Evolutionary conservation across 2,329 filamentous ascomycete species (phyloP).

Genomic region (Penicillium sp.): DNA sequence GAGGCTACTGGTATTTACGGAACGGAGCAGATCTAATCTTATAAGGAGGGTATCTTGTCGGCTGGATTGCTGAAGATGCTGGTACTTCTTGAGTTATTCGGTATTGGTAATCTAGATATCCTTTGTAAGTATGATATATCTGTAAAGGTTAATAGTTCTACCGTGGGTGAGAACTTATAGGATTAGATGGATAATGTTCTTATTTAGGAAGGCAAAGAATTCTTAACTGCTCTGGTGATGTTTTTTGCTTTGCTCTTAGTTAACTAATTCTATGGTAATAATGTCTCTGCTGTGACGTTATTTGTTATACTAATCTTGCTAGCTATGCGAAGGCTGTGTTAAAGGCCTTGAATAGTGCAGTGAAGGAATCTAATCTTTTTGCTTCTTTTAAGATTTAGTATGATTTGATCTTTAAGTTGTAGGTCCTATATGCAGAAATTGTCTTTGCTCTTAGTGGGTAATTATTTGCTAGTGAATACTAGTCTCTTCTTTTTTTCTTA

Average conservation of each 20-base stretch:
- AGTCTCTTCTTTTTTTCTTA: constrained; percentile 33
- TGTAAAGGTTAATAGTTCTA: constrained; percentile 36
- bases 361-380: constrained; percentile 27
- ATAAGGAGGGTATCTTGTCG: constrained; percentile 62
- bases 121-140: constrained; percentile 32
- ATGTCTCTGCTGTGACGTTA: constrained; percentile 20
- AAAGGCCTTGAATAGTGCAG: constrained; percentile 29
- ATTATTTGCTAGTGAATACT: constrained; percentile 27
- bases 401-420: constrained; percentile 30
- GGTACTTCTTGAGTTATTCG: constrained; percentile 63
- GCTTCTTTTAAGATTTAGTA: constrained; percentile 29
- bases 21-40: constrained; percentile 31
- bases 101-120: constrained; percentile 54
- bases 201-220: constrained; percentile 17
- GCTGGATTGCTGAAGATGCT: constrained; percentile 63
- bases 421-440: constrained; percentile 31
- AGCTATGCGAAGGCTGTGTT: constrained; percentile 29
- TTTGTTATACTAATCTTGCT: constrained; percentile 24
- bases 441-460: constrained; percentile 23
- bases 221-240: constrained; percentile 25
- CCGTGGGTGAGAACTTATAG: constrained; percentile 56
- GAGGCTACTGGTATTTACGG: constrained; percentile 31
- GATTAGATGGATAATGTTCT: constrained; percentile 44
- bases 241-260: constrained; percentile 28
- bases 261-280: constrained; percentile 28